Evolutionary conservation across 2,329 filamentous ascomycete genomes (phyloP), one percentile per base, ranked within the genome.

Genomic region (Curvularia verruculosa): DNA sequence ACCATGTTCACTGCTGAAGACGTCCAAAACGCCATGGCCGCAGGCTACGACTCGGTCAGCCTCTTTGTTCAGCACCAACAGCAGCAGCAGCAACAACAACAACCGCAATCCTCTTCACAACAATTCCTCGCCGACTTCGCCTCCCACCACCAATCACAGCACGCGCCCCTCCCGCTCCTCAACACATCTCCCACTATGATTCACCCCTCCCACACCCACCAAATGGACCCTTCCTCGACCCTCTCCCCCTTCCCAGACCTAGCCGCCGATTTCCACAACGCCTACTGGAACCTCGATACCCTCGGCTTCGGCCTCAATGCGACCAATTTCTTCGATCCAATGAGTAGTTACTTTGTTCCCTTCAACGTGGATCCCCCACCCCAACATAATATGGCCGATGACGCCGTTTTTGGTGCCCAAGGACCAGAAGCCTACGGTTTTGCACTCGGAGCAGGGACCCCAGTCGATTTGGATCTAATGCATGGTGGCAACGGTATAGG

Each of bases 281-380:
- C 66, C 1, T 75, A 73, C 56, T 76, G 74, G 74, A 70, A 71
- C 44, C 56, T 75, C 19, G 71, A 75, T 26, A 64, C 68, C n/a
- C 65, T 71, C 58, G 69, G 67, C 28, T 61, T 72, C 49, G 62
- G 60, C 0, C 46, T 48, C 19, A 64, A 62, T n/a, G 64, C 61
- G 0, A 65, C 63, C 21, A 67, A 71, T 6, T 73, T 75, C 59
- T 68, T 70, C 58, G 78, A 81, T 56, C 77, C 79, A 0, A 78
- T 76, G 44, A 89, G 88, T 50, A 91, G 90, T 5, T 98, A 93
- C 91, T 96, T 96, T 75, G 87, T 96, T 81, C 92, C 93, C 1
- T 96, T 96, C 77, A 96, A 96, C 72, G 87, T 96, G 77, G 90
- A 95, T 56, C 90, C 92, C 19, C 87, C 90, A 0, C 64, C 64